phyloP scores from a whole-genome alignment of 371 early-diverging fungal genomes.

The Funneliformis caledonium region DNA sequence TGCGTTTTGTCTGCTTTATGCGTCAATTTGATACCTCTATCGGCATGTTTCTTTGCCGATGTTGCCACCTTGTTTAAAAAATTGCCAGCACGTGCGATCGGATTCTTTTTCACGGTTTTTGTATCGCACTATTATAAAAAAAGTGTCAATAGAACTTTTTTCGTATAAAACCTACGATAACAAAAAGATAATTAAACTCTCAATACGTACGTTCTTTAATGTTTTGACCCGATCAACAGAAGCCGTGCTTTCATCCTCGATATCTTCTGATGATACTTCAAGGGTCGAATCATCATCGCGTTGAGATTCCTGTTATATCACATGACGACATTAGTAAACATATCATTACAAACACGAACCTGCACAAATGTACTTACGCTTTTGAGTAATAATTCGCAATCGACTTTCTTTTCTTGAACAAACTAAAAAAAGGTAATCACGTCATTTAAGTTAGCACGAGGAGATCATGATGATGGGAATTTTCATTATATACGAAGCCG shows the following conservation, averaged over 20 bases:
- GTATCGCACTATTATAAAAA: neutral
- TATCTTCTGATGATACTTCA: neutral
- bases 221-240: neutral
- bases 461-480: too few species aligned
- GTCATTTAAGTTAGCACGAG: too few species aligned
- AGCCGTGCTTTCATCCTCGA: neutral
- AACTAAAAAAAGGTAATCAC: neutral
- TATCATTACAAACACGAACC: neutral
- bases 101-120: neutral
- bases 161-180: neutral
- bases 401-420: slow-evolving; percentile 10
- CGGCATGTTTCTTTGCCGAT: neutral
- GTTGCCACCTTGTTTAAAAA: neutral
- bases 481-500: too few species aligned
- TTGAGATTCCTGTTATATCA: neutral
- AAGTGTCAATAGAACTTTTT: neutral
- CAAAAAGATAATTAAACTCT: neutral
- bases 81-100: neutral
- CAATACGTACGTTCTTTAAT: neutral
- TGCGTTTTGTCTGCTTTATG: neutral
- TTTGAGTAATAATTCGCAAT: slow-evolving; percentile 21
- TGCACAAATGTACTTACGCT: slow-evolving; percentile 1
- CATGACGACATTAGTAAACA: neutral
- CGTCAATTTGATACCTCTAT: neutral
- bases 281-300: neutral